Percentiles rank a stretch among this genome's conserved stretches.
Conservation (phyloP, 2,329 filamentous ascomycete genomes). For the Mariannaea elegans region DNA sequence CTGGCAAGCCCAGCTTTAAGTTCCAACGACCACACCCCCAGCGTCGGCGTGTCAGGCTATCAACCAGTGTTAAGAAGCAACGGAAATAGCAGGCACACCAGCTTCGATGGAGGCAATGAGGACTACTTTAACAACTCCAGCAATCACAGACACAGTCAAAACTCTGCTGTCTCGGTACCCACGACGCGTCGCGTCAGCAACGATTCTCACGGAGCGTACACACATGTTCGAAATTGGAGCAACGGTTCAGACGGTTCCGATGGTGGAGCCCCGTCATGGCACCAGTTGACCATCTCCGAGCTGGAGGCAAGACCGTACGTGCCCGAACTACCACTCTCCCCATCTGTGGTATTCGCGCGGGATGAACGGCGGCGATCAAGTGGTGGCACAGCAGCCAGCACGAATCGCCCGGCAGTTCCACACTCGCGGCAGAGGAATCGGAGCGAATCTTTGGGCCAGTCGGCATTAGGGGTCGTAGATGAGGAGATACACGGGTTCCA, state of each 20-base stretch:
- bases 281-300: constrained; percentile 40
- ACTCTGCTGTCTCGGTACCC: constrained; percentile 33
- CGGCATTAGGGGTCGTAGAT: constrained; percentile 44
- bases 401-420: constrained; percentile 34
- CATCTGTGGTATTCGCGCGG: constrained; percentile 27
- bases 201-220: constrained; percentile 50
- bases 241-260: constrained; percentile 55
- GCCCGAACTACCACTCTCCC: constrained; percentile 48
- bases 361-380: constrained; percentile 41
- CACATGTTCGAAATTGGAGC: constrained; percentile 53
- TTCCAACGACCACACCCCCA: constrained; percentile 41
- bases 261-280: constrained; percentile 38
- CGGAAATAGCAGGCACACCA: constrained; percentile 39
- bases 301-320: constrained; percentile 48
- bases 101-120: constrained; percentile 40
- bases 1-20: constrained; percentile 38
- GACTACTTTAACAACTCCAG: constrained; percentile 43
- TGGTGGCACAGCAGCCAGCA: constrained; percentile 30
- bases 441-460: constrained; percentile 36
- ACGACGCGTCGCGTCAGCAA: constrained; percentile 43
- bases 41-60: constrained; percentile 33
- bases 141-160: constrained; percentile 29
- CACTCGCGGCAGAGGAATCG: constrained; percentile 39
- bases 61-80: constrained; percentile 35
- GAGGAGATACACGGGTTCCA: constrained; percentile 62